Base-by-base conservation (phyloP, 1,284 basidiomycete genomes). In the Cryptococcus neoformans region DNA sequence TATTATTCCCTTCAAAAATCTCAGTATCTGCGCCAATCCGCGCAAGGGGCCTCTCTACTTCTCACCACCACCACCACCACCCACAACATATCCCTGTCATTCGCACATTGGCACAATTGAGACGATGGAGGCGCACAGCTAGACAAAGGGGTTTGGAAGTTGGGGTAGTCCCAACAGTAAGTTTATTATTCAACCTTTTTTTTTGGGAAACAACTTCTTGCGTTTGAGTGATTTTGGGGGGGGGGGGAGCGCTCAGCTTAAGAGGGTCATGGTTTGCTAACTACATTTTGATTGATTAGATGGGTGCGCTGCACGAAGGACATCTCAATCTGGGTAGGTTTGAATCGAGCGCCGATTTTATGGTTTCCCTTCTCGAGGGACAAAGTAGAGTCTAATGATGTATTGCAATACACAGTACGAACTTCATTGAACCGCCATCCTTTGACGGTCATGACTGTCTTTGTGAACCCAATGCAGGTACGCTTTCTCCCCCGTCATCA, bases 271-370 rank as follows among this genome's bases (percentile, higher is more conserved):
- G 21, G 39, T 16, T 6, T 16, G 51, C 11, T 12, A 8, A 35
- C 51, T 44, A 34, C 11, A n/a, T 16, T 9, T 39, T 37, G 34
- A 8, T 16, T 39, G 6, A 14, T 4, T 56, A 76, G 42, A 99
- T 99, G 96, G 95, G 95, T 34, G 94, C 94, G 0, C 78, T 99
- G 50, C 95, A 99, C 72, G 86, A 90, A 34, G 95, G 96, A 0
- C 95, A 98, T 76, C 80, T 97, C 42, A 85, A 88, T 57, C 85
- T 99, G 38, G 89, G 92, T 94, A 67, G 60, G 74, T 21, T 21
- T 12, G 11, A n/a, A 16, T 34, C 39, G 17, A 40, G 35, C 41
- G 17, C 36, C n/a, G 28, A 37, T 14, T 3, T 11, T 21, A 4
- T 14, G 44, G 34, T 2, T 41, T 11, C 40, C 21, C 21, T 21